Evolutionary conservation across 2,329 filamentous ascomycete genomes (phyloP).

Genomic region (Fusarium nygamai): DNA sequence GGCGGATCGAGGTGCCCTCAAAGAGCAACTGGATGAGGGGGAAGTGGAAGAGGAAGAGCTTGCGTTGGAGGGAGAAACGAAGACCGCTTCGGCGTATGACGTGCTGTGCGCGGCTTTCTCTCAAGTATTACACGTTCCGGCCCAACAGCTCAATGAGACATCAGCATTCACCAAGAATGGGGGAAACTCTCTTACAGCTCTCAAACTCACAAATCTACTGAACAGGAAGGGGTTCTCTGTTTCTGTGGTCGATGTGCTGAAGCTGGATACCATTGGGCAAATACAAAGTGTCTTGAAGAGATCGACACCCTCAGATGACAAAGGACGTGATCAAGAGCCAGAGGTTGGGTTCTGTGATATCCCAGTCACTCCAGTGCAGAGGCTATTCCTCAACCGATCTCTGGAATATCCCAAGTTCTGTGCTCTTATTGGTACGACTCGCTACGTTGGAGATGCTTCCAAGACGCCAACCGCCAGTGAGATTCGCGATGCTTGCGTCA

Average conservation of each 20-base stretch:
- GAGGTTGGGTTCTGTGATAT: not conserved
- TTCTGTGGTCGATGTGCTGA: not conserved
- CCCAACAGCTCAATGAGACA: not conserved
- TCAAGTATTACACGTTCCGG: not conserved
- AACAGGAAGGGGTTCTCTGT: not conserved
- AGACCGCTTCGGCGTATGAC: not conserved
- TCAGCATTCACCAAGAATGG: not conserved
- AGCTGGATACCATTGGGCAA: not conserved
- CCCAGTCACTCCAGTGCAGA: not conserved
- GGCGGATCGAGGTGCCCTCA: not conserved
- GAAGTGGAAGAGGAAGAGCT: not conserved
- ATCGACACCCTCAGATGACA: not conserved
- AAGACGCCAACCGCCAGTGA: not conserved
- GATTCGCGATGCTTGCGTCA: not conserved
- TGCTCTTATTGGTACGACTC: not conserved
- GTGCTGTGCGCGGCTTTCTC: not conserved
- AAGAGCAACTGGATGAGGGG: not conserved
- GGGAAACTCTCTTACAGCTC: not conserved
- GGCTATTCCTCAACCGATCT: not conserved
- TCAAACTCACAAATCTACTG: not conserved
- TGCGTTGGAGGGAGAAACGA: fast-evolving
- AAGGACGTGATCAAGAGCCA: not conserved
- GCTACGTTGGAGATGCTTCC: not conserved
- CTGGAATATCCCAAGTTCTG: not conserved
- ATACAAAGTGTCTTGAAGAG: not conserved